A percentile compares a stretch with the other conserved stretches of the same genome.
phyloP scores from a whole-genome alignment of 2,329 filamentous ascomycete genomes.

The Pezicula carpinea region DNA sequence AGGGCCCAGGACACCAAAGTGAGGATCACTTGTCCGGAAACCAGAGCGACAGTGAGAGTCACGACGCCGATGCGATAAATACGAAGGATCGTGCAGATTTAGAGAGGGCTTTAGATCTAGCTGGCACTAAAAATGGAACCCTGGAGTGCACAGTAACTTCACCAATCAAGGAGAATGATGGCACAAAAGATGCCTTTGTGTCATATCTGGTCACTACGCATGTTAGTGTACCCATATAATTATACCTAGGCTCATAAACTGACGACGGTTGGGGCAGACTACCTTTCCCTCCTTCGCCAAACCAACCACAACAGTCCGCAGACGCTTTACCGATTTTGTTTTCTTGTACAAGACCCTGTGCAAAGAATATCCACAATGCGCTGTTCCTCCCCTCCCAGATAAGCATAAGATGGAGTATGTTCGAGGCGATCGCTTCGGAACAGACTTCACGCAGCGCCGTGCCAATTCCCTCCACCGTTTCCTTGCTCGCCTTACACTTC shows the following conservation, averaged over 20 bases:
- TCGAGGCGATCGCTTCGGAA: slow-evolving; percentile 87
- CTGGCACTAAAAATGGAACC: slow-evolving; percentile 64
- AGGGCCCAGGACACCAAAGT: slow-evolving; percentile 46
- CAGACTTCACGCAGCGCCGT: slow-evolving; percentile 85
- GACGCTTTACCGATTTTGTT: slow-evolving; percentile 96
- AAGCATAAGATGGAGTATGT: slow-evolving; percentile 99
- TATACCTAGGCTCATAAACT: neutral
- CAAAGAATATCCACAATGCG: slow-evolving; percentile 84
- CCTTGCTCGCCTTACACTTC: slow-evolving; percentile 76
- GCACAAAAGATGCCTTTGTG: slow-evolving; percentile 93
- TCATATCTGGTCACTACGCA: slow-evolving; percentile 92
- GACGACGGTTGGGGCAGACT: slow-evolving; percentile 51
- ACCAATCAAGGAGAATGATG: slow-evolving; percentile 92
- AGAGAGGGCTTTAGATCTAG: slow-evolving; percentile 43
- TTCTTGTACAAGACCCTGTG: slow-evolving; percentile 90
- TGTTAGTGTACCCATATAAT: slow-evolving; percentile 43
- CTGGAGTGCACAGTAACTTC: slow-evolving; percentile 79
- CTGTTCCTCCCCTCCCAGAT: slow-evolving; percentile 90
- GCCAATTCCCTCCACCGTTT: slow-evolving; percentile 91
- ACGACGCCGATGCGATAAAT: slow-evolving; percentile 13
- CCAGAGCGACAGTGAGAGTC: slow-evolving; percentile 32
- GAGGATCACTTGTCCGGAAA: slow-evolving; percentile 36
- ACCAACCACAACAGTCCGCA: slow-evolving; percentile 71
- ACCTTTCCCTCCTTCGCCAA: slow-evolving; percentile 92
- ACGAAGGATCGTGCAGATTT: slow-evolving; percentile 14